Base-by-base conservation (phyloP, 768 basidiomycete genomes). In the Mycena indigotica region DNA sequence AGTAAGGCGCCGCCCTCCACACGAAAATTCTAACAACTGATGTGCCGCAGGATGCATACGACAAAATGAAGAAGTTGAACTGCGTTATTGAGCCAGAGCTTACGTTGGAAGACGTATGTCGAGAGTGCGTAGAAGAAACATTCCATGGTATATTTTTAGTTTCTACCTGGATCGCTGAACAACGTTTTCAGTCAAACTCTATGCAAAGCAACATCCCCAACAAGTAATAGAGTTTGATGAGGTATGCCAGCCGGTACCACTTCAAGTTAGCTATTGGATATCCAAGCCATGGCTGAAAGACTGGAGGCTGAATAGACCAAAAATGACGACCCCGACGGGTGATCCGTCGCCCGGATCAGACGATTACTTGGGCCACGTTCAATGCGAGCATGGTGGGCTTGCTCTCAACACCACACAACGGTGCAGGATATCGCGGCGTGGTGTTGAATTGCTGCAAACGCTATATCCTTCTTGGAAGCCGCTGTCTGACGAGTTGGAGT, bases 201-300 rank as follows among this genome's bases (percentile, higher is more conserved):
- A 93, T 69, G 80, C 83, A 60, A 74, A 81, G 17, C 79, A 87
- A 60, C 91, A 93, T 68, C 85, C 87, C 24, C 77, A 73, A 41
- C 68, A 80, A n/a, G 84, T 89, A 0, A 69, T 75, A 25, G 69
- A 76, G 53, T 88, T 91, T 55, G 85, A 91, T 46, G 75, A 79
- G 3, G 67, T 84, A 5, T 76, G 76, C 35, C 74, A 78, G 25
- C 71, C 77, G 10, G 72, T 72, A 3, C 73, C 73, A 13, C 80
- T 81, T 54, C 69, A 71, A 16, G 60, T 62, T 16, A 81, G 82
- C 5, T 86, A 79, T 67, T 91, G 87, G 86, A 83, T 93, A 65
- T 93, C 92, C 0, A 91, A 87, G 67, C 69, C 73, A 5, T 94
- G 93, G 93, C 69, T 89, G 3, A 88, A 80, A 94, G 93, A 91